phyloP scores from a whole-genome alignment of 306 rosid species.

The Abrus precatorius region DNA sequence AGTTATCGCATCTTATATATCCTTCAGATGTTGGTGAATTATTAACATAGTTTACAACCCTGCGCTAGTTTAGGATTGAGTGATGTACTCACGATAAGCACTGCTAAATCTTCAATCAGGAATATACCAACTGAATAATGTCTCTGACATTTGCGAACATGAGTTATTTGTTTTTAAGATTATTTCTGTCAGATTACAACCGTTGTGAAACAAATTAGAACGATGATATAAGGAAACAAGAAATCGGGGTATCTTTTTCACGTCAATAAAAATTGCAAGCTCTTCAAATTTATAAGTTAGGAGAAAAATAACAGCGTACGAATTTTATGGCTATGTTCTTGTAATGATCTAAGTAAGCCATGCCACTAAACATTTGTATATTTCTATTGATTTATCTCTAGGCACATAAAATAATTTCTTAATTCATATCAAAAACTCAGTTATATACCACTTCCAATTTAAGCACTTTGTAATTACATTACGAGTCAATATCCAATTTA shows the following conservation, averaged over 20 bases:
- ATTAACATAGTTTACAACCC: no score
- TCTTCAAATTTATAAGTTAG: not conserved
- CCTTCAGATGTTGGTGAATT: no score
- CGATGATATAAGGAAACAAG: not conserved
- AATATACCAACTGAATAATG: not conserved
- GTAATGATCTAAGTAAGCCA: no score
- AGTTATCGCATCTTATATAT: no score
- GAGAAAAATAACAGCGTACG: not conserved
- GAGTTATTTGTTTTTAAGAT: not conserved
- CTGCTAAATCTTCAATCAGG: no score
- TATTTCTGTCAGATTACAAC: not conserved
- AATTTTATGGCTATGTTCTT: not conserved
- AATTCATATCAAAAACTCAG: not conserved
- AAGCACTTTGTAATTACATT: no score
- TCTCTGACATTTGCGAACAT: not conserved
- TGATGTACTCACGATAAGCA: no score
- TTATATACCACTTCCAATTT: not conserved
- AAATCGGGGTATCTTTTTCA: not conserved
- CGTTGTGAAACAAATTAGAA: not conserved
- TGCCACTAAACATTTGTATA: no score
- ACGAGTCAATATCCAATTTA: no score
- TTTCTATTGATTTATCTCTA: no score
- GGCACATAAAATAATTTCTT: no score
- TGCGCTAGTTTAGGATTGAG: no score
- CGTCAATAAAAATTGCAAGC: not conserved